Evolutionary conservation across 2,329 filamentous ascomycete genomes (phyloP).

Genomic region (Scedosporium apiospermum): DNA sequence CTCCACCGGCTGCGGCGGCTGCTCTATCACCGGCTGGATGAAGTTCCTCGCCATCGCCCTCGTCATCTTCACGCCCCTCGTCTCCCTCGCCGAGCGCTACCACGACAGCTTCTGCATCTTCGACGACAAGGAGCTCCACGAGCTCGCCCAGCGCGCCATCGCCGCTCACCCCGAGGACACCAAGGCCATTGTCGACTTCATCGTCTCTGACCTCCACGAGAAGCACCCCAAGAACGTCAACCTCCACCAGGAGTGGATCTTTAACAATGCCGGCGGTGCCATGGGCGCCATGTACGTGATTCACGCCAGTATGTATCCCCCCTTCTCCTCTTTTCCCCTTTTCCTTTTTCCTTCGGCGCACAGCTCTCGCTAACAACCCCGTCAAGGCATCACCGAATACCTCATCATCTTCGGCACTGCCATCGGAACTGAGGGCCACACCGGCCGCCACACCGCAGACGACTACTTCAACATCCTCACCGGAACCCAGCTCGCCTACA

Average conservation of each 20-base stretch:
- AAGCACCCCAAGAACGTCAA: constrained; percentile 50
- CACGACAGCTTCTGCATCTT: constrained; percentile 67
- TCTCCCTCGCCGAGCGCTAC: constrained; percentile 48
- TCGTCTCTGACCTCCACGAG: constrained; percentile 53
- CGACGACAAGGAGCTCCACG: constrained; percentile 55
- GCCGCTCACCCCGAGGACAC: constrained; percentile 67
- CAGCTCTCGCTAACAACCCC: constrained; percentile 5
- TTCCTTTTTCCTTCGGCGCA: neutral
- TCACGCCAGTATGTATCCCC: constrained; percentile 58
- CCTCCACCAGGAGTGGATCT: constrained; percentile 72
- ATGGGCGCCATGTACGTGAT: constrained; percentile 91
- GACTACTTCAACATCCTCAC: constrained; percentile 90
- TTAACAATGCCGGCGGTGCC: constrained; percentile 84
- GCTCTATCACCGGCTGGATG: constrained; percentile 26
- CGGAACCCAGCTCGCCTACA: constrained; percentile 69
- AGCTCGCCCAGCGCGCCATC: constrained; percentile 58
- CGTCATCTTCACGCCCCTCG: constrained; percentile 42
- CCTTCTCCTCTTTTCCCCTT: neutral
- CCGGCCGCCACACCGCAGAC: constrained; percentile 80
- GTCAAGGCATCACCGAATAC: constrained; percentile 68
- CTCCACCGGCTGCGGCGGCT: constrained; percentile 10
- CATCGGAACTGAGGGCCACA: constrained; percentile 79
- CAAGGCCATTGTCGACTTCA: constrained; percentile 54
- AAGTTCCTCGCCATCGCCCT: constrained; percentile 42
- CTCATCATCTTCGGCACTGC: constrained; percentile 81